Evolutionary conservation across 2,329 filamentous ascomycete genomes (phyloP), one percentile per base, ranked within the genome.

Genomic region (Fusarium staphyleae): DNA sequence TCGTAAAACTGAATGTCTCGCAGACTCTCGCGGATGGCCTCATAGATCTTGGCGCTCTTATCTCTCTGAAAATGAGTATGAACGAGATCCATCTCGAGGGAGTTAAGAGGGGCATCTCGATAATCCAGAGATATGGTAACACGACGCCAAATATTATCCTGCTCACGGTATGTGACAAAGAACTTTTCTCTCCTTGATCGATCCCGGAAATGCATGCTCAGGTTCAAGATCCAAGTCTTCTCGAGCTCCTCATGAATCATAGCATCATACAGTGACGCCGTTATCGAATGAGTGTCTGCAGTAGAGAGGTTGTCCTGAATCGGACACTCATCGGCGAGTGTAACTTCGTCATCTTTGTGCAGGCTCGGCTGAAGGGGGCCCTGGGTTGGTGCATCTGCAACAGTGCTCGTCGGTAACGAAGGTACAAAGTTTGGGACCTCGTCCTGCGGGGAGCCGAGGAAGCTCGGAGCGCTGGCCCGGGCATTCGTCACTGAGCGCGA

Each of bases 131-230:
- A 97, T 24, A 99, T 87, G 3, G 95, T 98, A 43, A 99, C 89
- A 42, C 93, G 84, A 48, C 91, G 86, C 90, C 93, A 96, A 56
- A 85, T 79, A 57, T 85, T 88, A 4, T 90, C 87, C 40, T 84
- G 83, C 71, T 96, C 89, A 40, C 92, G 90, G 71, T 90, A 99
- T 0, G 95, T 98, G 59, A 99, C 87, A 72, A 98, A 99, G 78
- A 98, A 98, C 73, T 99, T 99, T 73, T 99, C 95, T 35, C 93
- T 85, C 66, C 90, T 90, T 11, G 93, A 96, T 67, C 89, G 88
- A 75, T 99, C 95, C 53, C 93, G 86, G 73, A 97, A 99, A 73
- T 96, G 92, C 95, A 99, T 97, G 74, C 92, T 97, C 55, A 98
- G 82, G 69, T 99, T 99, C 64, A 99, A 79, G 55, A 99, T 98